Conservation (phyloP, 306 rosid species). For the Dicorynia guianensis region DNA sequence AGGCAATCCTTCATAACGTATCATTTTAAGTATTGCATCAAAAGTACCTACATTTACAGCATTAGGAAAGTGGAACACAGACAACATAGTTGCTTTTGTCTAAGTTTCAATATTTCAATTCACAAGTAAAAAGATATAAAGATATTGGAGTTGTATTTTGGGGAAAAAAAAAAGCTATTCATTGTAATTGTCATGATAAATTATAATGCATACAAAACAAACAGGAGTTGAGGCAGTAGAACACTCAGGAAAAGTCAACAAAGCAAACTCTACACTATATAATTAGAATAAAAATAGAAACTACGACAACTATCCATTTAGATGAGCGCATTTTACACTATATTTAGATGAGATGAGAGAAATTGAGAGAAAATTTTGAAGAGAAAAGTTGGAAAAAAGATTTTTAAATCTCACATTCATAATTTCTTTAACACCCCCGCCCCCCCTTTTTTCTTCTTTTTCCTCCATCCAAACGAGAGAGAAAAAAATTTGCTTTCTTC, state of each 20-base stretch:
- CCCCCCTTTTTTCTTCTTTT: no score
- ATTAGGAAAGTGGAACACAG: constrained; percentile 22
- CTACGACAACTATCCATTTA: neutral
- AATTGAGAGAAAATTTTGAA: no score
- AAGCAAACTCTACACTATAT: neutral
- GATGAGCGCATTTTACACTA: no score
- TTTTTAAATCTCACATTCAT: no score
- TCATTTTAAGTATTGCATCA: constrained; percentile 81
- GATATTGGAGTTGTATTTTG: neutral
- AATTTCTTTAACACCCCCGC: no score
- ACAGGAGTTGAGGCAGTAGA: neutral
- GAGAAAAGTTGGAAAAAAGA: no score
- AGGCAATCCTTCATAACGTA: constrained; percentile 73
- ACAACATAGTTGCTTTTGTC: constrained; percentile 16
- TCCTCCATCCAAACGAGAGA: no score
- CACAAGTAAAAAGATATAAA: neutral
- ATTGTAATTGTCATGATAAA: neutral
- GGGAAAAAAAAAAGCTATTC: neutral
- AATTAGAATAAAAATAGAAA: neutral
- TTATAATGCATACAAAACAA: neutral
- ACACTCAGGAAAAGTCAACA: neutral
- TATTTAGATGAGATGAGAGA: no score
- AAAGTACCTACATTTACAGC: constrained; percentile 59
- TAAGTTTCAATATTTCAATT: neutral
- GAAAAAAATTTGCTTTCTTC: no score